These are phyloP conservation scores for Lactuca sativa DNA, from an alignment of 129 eudicot species.

Conservation along the genomic window DNA sequence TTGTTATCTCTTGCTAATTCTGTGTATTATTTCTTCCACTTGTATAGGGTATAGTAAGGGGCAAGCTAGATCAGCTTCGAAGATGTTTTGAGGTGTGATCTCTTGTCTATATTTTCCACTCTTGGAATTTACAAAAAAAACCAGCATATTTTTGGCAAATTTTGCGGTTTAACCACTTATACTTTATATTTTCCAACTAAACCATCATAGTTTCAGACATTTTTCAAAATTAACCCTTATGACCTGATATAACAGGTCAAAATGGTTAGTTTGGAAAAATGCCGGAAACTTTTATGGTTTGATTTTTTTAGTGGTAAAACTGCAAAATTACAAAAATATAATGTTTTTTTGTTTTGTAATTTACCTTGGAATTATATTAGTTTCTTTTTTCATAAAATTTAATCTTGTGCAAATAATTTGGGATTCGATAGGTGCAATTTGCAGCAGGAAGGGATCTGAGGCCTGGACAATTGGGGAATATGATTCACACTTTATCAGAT, in stretches of 20 bases:
- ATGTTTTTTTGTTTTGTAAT: no score
- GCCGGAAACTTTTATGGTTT: no score
- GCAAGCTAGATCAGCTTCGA: slow-evolving; percentile 88
- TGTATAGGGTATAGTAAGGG: slow-evolving; percentile 73
- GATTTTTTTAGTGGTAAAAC: no score
- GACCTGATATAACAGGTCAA: no score
- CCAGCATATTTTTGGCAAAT: no score
- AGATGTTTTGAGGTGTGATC: slow-evolving; percentile 84
- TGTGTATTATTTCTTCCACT: slow-evolving; percentile 8
- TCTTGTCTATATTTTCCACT: neutral
- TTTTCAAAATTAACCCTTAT: no score
- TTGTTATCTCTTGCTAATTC: neutral
- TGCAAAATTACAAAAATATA: no score
- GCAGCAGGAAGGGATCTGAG: slow-evolving; percentile 97
- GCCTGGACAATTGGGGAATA: slow-evolving; percentile 76
- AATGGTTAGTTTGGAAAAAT: no score
- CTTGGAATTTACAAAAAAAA: no score
- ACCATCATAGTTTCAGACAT: no score
- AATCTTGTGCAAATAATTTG: slow-evolving; percentile 6
- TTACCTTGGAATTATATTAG: neutral
- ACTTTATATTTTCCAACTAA: no score
- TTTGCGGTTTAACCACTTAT: neutral
- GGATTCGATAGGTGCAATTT: slow-evolving; percentile 77
- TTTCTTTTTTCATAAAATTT: slow-evolving; percentile 1
- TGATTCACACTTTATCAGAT: slow-evolving; percentile 62